Percentiles rank a stretch among this genome's conserved stretches.
Evolutionary conservation across 768 basidiomycete species (phyloP).

Genomic region (Leucogyrophana mollusca): DNA sequence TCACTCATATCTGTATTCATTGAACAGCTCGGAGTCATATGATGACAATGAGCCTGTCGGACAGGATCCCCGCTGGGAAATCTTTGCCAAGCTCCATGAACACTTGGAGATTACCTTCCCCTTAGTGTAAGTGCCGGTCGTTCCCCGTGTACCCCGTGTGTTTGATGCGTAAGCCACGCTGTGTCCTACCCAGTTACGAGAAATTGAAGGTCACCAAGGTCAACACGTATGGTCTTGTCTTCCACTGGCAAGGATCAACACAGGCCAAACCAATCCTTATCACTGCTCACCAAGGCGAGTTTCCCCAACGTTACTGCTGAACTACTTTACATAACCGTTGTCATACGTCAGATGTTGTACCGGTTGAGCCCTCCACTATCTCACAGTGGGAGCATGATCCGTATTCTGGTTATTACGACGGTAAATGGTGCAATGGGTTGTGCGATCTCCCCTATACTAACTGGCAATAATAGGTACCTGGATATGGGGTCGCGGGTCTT

Average conservation of each 20-base stretch:
- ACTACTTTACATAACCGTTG: neutral
- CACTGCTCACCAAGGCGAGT: conserved; percentile 46
- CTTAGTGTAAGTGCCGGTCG: conserved; percentile 41
- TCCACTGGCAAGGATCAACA: conserved; percentile 52
- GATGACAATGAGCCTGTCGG: conserved; percentile 45
- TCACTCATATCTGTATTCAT: neutral
- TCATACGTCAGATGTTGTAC: conserved; percentile 54
- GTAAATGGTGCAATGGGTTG: too few relatives aligned
- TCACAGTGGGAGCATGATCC: conserved; percentile 58
- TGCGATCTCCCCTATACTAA: too few relatives aligned
- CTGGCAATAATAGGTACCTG: too few relatives aligned
- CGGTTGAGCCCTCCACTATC: conserved; percentile 51
- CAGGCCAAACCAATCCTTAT: conserved; percentile 55
- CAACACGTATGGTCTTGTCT: conserved; percentile 62
- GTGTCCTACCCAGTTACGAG: conserved; percentile 39
- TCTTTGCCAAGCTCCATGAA: conserved; percentile 11
- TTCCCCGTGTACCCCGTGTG: neutral
- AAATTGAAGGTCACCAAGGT: conserved; percentile 52
- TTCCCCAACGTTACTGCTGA: neutral
- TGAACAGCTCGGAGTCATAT: conserved; percentile 42
- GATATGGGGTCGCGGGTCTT: conserved; percentile 76
- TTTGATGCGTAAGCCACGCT: too few relatives aligned
- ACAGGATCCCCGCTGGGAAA: conserved; percentile 35
- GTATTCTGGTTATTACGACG: conserved; percentile 58
- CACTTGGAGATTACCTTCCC: conserved; percentile 45